phyloP scores from a whole-genome alignment of 2,329 filamentous ascomycete species.

The Diaporthe sp. region DNA sequence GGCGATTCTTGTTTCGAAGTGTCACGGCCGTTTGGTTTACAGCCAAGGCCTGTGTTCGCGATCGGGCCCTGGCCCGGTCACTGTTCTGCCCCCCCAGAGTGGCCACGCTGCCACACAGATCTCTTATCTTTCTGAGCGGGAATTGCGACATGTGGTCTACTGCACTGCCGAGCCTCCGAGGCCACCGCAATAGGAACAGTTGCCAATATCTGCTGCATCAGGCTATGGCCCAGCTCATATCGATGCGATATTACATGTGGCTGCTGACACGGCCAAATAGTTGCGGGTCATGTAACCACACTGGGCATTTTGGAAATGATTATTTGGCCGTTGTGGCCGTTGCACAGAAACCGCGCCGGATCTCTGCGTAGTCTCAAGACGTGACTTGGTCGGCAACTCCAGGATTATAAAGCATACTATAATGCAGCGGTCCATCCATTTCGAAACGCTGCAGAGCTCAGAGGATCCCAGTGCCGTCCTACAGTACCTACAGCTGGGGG shows the following conservation, averaged over 20 bases:
- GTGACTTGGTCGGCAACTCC: neutral
- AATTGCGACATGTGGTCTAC: neutral
- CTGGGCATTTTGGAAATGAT: neutral
- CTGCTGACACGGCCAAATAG: conserved; percentile 14
- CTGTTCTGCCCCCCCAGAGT: neutral
- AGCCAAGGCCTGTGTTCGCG: conserved; percentile 23
- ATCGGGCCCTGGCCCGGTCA: conserved; percentile 10
- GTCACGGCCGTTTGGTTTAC: conserved; percentile 6
- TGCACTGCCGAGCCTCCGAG: conserved; percentile 12
- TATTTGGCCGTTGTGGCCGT: neutral
- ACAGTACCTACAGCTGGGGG: no score
- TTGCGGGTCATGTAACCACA: conserved; percentile 8
- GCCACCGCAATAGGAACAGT: conserved; percentile 23
- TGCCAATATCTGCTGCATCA: conserved; percentile 1
- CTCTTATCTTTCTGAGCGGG: neutral
- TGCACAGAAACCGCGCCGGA: neutral
- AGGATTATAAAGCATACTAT: neutral
- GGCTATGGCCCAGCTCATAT: conserved; percentile 3
- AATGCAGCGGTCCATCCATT: neutral
- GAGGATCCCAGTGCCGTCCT: no score
- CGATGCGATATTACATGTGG: conserved; percentile 10
- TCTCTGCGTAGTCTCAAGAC: neutral
- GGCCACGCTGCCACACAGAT: neutral
- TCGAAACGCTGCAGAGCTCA: neutral
- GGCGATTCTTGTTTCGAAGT: conserved; percentile 27